A percentile compares a stretch with the other conserved stretches of the same genome.
These are phyloP conservation scores for Pholiota microspora DNA, from an alignment of 768 basidiomycete species.

Conservation along the genomic window DNA sequence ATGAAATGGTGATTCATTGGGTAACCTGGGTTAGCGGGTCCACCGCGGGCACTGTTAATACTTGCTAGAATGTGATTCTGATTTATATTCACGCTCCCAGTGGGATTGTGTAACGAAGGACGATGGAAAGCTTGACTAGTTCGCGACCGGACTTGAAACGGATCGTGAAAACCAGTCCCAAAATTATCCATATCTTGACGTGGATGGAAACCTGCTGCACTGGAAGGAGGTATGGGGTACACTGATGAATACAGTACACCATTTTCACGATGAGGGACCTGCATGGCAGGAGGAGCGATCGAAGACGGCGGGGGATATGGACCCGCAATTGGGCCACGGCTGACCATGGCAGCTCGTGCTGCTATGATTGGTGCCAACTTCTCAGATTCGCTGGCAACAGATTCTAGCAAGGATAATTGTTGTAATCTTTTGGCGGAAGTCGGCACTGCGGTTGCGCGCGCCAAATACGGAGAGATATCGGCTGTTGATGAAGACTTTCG, in stretches of 20 bases:
- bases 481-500: slow-evolving; percentile 49
- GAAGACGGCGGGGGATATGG: slow-evolving; percentile 17
- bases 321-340: slow-evolving; percentile 14
- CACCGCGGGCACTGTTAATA: slow-evolving; percentile 34
- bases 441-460: slow-evolving; percentile 50
- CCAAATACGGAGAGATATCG: slow-evolving; percentile 70
- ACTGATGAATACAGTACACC: slow-evolving; percentile 36
- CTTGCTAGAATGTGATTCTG: slow-evolving; percentile 47
- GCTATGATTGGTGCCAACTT: slow-evolving; percentile 47
- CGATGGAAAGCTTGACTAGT: slow-evolving; percentile 46
- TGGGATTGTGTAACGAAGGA: slow-evolving; percentile 26
- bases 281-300: slow-evolving; percentile 27
- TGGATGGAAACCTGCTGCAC: slow-evolving; percentile 20
- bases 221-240: slow-evolving; percentile 14
- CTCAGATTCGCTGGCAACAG: slow-evolving; percentile 72
- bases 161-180: slow-evolving; percentile 20
- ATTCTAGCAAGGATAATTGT: slow-evolving; percentile 69
- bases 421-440: slow-evolving; percentile 62
- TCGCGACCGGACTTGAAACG: slow-evolving; percentile 45
- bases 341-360: slow-evolving; percentile 23
- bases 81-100: slow-evolving; percentile 46
- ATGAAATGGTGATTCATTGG: slow-evolving; percentile 16
- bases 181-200: slow-evolving; percentile 9
- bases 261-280: slow-evolving; percentile 13
- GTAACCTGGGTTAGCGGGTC: slow-evolving; percentile 16